phyloP scores from a whole-genome alignment of 192 early-diverging fungal species.

The Podila horticola region DNA sequence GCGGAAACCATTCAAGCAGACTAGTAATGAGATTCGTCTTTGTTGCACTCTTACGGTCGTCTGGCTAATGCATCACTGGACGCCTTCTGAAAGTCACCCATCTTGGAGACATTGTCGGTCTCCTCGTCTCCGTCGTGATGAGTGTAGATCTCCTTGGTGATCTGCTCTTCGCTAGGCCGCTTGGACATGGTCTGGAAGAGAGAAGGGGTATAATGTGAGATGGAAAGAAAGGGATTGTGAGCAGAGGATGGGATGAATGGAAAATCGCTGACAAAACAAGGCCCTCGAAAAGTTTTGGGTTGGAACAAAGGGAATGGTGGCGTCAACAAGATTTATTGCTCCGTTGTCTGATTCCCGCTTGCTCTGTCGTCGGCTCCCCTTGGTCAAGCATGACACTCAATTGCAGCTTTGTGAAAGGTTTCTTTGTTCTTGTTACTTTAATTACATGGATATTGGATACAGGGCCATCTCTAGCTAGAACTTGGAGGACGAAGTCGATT shows the following conservation, averaged over 20 bases:
- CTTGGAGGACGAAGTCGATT: not conserved
- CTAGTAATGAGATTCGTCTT: no score
- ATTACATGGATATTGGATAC: not conserved
- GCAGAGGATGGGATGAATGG: no score
- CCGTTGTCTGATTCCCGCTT: no score
- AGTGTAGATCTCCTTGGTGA: constrained; percentile 28
- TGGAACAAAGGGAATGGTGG: no score
- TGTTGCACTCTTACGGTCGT: constrained; percentile 20
- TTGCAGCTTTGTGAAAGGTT: no score
- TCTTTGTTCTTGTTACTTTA: no score
- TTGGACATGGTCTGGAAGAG: constrained; percentile 32
- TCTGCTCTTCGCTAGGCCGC: constrained; percentile 26
- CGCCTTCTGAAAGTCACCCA: constrained; percentile 22
- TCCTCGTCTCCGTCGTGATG: constrained; percentile 17
- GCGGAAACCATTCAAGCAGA: not conserved
- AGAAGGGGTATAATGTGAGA: not conserved
- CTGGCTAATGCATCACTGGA: constrained; percentile 23
- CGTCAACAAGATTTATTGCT: no score
- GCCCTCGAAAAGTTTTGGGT: no score
- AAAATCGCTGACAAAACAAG: no score
- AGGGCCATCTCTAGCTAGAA: not conserved
- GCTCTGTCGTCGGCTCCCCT: no score
- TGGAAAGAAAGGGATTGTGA: not conserved
- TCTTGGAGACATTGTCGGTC: not conserved
- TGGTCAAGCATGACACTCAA: no score